Evolutionary conservation across 768 basidiomycete species (phyloP).

Genomic region (Tephrocybe sp.): DNA sequence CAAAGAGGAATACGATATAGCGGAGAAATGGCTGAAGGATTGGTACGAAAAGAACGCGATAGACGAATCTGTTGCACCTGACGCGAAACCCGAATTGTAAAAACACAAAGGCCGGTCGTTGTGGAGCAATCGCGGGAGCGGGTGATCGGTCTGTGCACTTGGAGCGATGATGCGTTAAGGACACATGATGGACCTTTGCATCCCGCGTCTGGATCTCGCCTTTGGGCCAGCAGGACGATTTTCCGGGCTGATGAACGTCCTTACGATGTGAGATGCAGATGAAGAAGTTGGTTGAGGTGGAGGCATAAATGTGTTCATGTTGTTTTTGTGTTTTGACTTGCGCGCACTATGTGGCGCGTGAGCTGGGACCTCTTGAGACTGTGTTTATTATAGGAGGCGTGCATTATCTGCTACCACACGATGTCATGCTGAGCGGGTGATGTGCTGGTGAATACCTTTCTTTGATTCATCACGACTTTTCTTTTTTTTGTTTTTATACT

Average conservation of each 20-base stretch:
- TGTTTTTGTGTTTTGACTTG: slow-evolving; percentile 8
- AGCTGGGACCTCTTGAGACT: slow-evolving; percentile 6
- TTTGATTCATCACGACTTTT: background rate
- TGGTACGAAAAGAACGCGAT: slow-evolving; percentile 31
- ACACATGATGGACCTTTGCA: background rate
- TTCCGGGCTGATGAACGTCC: background rate
- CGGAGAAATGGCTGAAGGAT: slow-evolving; percentile 66
- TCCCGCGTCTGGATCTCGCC: background rate
- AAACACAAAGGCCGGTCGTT: too few relatives aligned
- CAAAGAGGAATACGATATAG: slow-evolving; percentile 66
- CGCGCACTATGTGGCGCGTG: background rate
- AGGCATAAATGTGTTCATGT: background rate
- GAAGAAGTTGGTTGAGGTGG: background rate
- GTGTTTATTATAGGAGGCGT: background rate
- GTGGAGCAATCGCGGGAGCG: too few relatives aligned
- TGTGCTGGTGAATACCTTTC: slow-evolving; percentile 7
- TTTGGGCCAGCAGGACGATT: background rate
- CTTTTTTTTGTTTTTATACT: background rate
- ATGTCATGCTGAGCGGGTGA: background rate
- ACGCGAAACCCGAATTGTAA: background rate
- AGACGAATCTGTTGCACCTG: background rate
- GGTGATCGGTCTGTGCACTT: too few relatives aligned
- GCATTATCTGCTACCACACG: background rate
- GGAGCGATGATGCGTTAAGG: background rate
- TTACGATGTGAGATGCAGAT: background rate